Base-by-base conservation (phyloP, 345 rosid genomes). In the Salix arbutifolia region DNA sequence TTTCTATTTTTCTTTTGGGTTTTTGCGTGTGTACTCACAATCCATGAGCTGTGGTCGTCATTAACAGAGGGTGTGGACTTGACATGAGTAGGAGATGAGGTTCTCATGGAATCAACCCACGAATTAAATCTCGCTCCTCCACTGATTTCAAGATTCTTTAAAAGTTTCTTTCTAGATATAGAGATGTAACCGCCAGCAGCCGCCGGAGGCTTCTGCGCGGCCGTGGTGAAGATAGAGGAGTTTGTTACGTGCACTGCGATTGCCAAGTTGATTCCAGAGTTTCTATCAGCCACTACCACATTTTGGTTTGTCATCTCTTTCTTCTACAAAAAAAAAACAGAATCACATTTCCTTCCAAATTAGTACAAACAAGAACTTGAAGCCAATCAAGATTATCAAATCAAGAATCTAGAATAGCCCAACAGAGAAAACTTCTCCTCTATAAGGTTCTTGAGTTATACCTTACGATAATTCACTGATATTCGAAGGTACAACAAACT, bases 1-100 rank as follows among this genome's bases (percentile, higher is more conserved):
- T 11, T 42, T 42, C 46, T 10, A 42, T 2, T 42, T 42, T 42
- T 42, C 6, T 2, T 23, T 5, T 1, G 26, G 3, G 18, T 28
- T 0, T 30, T 5, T 10, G 35, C 8, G 31, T 8, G 61, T 65
- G 25, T 17, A 72, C 90, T 86, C 77, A 93, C 98, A 65, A 78
- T 87, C 95, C 97, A 91, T 65, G 95, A 86, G 81, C 65, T 67
- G 31, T 81, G 79, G 31, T 88, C 86, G 1, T 86, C 82, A 10
- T 76, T 31, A 67, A 79, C 80, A 71, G 91, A 83, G 75, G 85
- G 84, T 35, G 85, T 31, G 65, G 95, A 85, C 74, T 82, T 89
- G 73, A 79, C 64, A 77, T 88, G 99, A 78, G 97, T 93, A 30
- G 99, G 99, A 3, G 99, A 95, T n/a, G 97, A 93, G 53, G 93